These are phyloP conservation scores for Golubevia sp. DNA, from an alignment of 1,284 basidiomycete species.

Conservation along the genomic window DNA sequence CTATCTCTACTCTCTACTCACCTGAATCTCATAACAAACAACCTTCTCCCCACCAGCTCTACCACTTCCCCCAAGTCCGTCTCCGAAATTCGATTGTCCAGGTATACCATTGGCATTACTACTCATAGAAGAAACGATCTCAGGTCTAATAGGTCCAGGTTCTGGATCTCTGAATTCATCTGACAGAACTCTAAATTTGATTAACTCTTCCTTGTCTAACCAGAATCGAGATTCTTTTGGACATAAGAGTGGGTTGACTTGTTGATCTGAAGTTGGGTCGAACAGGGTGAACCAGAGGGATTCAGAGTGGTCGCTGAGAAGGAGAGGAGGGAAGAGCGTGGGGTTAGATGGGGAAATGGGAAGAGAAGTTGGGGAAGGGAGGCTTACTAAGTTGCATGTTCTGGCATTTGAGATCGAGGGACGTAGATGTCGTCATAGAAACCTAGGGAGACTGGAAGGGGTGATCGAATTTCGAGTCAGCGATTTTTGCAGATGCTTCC, in stretches of 20 bases:
- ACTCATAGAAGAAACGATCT: not conserved
- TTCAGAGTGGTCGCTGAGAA: not conserved
- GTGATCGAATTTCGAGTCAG: no score
- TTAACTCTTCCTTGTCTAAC: not conserved
- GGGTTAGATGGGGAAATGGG: no score
- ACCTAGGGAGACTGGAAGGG: no score
- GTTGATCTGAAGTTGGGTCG: not conserved
- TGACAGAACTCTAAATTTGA: not conserved
- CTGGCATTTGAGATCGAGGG: no score
- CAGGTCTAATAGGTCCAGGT: not conserved
- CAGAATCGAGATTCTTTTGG: not conserved
- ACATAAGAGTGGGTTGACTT: not conserved
- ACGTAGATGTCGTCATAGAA: no score
- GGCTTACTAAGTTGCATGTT: no score
- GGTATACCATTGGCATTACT: not conserved
- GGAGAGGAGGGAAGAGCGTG: no score
- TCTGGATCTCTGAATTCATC: not conserved
- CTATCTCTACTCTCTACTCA: not conserved
- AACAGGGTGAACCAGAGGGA: not conserved
- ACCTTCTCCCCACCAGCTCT: not conserved
- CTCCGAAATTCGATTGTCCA: not conserved
- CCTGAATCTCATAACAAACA: not conserved
- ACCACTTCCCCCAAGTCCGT: not conserved
- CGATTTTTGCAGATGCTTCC: no score
- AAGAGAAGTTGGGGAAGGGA: no score